Evolutionary conservation across 208 protist species (phyloP).

Genomic region (Leishmania tarentolae): DNA sequence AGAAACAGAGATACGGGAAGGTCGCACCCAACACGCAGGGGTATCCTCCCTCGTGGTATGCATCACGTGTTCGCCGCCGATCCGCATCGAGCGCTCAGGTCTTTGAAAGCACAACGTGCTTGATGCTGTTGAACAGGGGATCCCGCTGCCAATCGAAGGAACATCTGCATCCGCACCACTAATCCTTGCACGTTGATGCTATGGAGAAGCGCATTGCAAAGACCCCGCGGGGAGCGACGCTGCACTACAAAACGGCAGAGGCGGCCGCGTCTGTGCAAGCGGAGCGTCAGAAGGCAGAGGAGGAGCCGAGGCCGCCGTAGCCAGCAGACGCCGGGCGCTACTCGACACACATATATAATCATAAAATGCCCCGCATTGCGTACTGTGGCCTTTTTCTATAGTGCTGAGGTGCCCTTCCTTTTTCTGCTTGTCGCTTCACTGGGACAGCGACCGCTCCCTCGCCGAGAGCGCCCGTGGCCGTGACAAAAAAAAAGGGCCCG

Average conservation of each 20-base stretch:
- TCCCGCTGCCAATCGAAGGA: not conserved
- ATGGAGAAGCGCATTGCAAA: not conserved
- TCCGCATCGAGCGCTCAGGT: not conserved
- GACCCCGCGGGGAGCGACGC: not conserved
- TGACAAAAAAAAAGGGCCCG: not conserved
- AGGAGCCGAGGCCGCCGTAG: not conserved
- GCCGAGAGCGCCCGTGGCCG: too few relatives aligned
- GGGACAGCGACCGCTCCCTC: too few relatives aligned
- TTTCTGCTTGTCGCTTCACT: not conserved
- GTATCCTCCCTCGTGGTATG: not conserved
- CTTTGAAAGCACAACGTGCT: not conserved
- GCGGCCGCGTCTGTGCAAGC: not conserved
- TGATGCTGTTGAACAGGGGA: not conserved
- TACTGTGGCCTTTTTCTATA: not conserved
- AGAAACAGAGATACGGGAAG: slow-evolving; percentile 1
- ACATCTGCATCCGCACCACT: not conserved
- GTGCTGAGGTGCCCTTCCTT: not conserved
- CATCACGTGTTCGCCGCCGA: not conserved
- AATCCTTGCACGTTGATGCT: not conserved
- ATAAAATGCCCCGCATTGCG: not conserved
- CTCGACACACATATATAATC: not conserved
- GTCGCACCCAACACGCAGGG: too few relatives aligned
- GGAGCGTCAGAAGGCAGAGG: not conserved
- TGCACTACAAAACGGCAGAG: not conserved
- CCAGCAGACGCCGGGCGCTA: not conserved